Evolutionary conservation across 768 basidiomycete species (phyloP).

Genomic region (Trichaptum fuscoviolaceum): DNA sequence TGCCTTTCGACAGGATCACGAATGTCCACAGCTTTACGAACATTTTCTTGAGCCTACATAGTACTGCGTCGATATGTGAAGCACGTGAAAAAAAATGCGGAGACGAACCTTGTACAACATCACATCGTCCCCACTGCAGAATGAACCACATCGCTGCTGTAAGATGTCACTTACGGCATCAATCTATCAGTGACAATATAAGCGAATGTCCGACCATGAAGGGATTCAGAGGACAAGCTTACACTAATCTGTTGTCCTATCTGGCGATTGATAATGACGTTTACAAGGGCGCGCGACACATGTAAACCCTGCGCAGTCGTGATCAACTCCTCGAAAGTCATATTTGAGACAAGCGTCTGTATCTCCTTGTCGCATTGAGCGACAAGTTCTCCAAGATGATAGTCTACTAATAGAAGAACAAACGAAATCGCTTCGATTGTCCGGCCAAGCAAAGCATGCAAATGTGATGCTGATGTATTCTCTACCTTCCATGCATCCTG

Average conservation of each 20-base stretch:
- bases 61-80: background rate
- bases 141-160: slow-evolving; percentile 92
- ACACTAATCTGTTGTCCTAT: slow-evolving; percentile 96
- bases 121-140: slow-evolving; percentile 97
- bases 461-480: slow-evolving; percentile 73
- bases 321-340: slow-evolving; percentile 86
- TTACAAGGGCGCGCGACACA: slow-evolving; percentile 86
- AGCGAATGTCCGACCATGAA: background rate
- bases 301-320: slow-evolving; percentile 81
- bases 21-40: slow-evolving; percentile 85
- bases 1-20: slow-evolving; percentile 68
- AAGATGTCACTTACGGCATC: slow-evolving; percentile 95
- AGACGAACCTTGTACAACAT: slow-evolving; percentile 84
- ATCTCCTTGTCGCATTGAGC: slow-evolving; percentile 67
- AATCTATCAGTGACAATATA: slow-evolving; percentile 48
- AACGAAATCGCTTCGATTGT: slow-evolving; percentile 95
- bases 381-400: slow-evolving; percentile 81
- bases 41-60: slow-evolving; percentile 81
- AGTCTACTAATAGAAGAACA: slow-evolving; percentile 86
- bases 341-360: slow-evolving; percentile 59
- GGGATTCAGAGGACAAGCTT: slow-evolving; percentile 24
- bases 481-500: slow-evolving; percentile 94
- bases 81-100: slow-evolving; percentile 8
- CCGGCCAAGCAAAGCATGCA: slow-evolving; percentile 69
- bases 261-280: slow-evolving; percentile 95